Conservation (phyloP, 2,329 filamentous ascomycete genomes). For the Penicillium sp. region DNA sequence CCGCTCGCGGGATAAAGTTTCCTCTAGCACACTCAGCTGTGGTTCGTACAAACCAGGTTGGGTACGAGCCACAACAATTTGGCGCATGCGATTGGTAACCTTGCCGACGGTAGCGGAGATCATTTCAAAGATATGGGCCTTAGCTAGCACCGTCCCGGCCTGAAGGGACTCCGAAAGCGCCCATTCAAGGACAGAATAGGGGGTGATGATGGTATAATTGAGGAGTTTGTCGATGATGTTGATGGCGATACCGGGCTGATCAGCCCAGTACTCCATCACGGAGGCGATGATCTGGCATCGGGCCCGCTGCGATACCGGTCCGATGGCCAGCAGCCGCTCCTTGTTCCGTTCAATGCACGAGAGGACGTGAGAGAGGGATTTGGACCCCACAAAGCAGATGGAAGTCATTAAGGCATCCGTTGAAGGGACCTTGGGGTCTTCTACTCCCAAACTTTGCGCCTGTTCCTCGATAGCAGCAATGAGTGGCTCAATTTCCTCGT, state of each 20-base stretch:
- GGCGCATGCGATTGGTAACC: slow-evolving; percentile 80
- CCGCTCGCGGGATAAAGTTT: slow-evolving; percentile 68
- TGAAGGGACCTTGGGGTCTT: slow-evolving; percentile 77
- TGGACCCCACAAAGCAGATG: slow-evolving; percentile 90
- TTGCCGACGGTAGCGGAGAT: slow-evolving; percentile 85
- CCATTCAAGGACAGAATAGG: slow-evolving; percentile 85
- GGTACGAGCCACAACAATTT: slow-evolving; percentile 68
- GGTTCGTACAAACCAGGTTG: slow-evolving; percentile 55
- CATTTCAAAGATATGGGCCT: slow-evolving; percentile 83
- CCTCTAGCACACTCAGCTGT: slow-evolving; percentile 61
- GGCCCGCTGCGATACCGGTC: slow-evolving; percentile 70
- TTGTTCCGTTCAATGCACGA: slow-evolving; percentile 95
- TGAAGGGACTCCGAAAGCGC: slow-evolving; percentile 68
- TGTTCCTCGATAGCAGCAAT: slow-evolving; percentile 79
- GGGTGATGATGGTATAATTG: slow-evolving; percentile 93
- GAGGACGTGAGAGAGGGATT: slow-evolving; percentile 92
- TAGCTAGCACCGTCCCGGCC: slow-evolving; percentile 67
- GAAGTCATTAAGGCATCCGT: slow-evolving; percentile 93
- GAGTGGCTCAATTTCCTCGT: slow-evolving; percentile 80
- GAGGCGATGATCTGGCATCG: slow-evolving; percentile 85
- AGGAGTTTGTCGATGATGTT: slow-evolving; percentile 94
- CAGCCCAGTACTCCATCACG: slow-evolving; percentile 89
- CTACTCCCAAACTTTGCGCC: slow-evolving; percentile 65
- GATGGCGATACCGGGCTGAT: slow-evolving; percentile 87
- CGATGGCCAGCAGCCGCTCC: slow-evolving; percentile 78